Base-by-base conservation (phyloP, 176 grass and related monocot species). In the Oryza glumipatula region DNA sequence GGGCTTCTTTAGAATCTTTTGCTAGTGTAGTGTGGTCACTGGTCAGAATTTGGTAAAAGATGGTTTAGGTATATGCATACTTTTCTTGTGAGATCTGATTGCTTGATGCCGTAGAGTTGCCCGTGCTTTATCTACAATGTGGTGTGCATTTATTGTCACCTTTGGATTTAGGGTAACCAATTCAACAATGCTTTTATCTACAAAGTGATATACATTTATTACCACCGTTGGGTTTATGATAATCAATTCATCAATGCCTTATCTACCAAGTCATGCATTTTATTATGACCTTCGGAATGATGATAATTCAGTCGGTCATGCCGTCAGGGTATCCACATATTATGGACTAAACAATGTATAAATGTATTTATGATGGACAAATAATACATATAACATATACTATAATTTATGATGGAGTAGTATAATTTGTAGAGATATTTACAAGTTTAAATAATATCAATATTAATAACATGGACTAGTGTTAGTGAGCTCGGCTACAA, bases 131-230 rank as follows among this genome's bases (percentile, higher is more conserved):
- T 58, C 13, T 66, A 52, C 39, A 70, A 70, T 33, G 74, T 70
- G 19, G 10, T 51, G 39, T n/a, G 54, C 54, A 88, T 83, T 80
- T 64, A 73, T 78, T 71, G 2, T 9, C 39, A 60, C 35, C 30
- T 73, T 72, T 72, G 13, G 16, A 66, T 66, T 78, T 67, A 83
- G 22, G 43, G 30, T 77, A 36, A 17, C n/a, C 30, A 48, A 61
- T 54, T 54, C 46, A 56, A 43, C 77, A 47, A 9, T 58, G 54
- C 19, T 58, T 58, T 19, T 58, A 58, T 58, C 6, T 58, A 21
- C 54, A 58, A 58, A 58, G 54, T n/a, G 12, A 11, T 65, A 65
- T 28, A 32, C 54, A 88, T 83, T 80, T 71, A 73, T 78, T 71
- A 4, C 5, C 39, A 60, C 23, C 30, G 65, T 66, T 51, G 6